Evolutionary conservation across 169 alveolate species (phyloP), one percentile per base, ranked within the genome.

Genomic region (Plasmodium ovale): DNA sequence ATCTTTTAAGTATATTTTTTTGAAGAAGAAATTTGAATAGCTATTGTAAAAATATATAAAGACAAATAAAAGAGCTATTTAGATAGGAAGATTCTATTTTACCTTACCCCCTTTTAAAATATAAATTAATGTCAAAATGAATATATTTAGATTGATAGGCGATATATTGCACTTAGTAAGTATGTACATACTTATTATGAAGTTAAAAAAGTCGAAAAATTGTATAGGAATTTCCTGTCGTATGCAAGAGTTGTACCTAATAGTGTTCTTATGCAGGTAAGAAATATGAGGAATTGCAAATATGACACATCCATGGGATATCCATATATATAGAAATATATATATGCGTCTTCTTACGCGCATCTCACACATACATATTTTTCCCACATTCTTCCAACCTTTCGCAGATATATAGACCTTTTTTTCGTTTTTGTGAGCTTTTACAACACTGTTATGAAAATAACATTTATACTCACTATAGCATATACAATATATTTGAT

Each of bases 171-270:
- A 98, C 92, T 92, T 98, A 47, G 88, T 94, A 77, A 97, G 99
- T 60, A 95, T 97, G 84, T 91, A 97, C 37, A 93, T 98, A 51
- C 98, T 98, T 58, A 93, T 98, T 53, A 94, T 92, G 93, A 96
- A 98, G 93, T 95, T 98, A 77, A 88, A 97, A 77, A 93, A 94
- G 65, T 91, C 97, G 58, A 97, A 97, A 87, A 97, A 96, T 87
- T 98, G 99, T 87, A 94, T 97, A 92, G 99, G 99, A 1, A 95
- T 98, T 51, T 97, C 99, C 16, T 96, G 98, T 77, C 95, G 97
- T 90, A 98, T 98, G 96, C 99, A 97, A 91, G 99, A 98, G 93
- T 93, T 98, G 87, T 98, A 97, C 84, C 91, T 97, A 68, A 93
- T 98, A 21, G 99, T 98, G 21, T 98, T 98, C 90, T 88, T 94